Percentiles rank a stretch among this genome's conserved stretches.
phyloP scores from a whole-genome alignment of 2,329 filamentous ascomycete species.

The Aspergillus oerlinghausenensis region DNA sequence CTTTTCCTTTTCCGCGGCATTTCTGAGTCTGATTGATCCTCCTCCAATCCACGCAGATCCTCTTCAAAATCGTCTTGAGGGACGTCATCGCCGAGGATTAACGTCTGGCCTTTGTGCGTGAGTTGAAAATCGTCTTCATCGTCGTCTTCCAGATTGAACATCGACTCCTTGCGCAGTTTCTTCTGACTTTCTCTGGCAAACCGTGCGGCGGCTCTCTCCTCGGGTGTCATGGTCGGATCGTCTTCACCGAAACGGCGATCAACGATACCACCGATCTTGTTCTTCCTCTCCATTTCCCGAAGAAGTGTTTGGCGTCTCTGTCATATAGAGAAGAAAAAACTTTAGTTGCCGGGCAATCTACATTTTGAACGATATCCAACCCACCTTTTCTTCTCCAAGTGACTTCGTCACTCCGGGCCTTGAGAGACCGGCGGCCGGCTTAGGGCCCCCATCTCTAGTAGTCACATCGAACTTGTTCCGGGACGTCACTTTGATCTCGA shows the following conservation, averaged over 20 bases:
- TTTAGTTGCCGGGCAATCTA: constrained; percentile 8
- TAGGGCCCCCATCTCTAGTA: constrained; percentile 52
- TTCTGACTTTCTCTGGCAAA: constrained; percentile 84
- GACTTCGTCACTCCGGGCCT: constrained; percentile 82
- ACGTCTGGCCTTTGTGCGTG: constrained; percentile 76
- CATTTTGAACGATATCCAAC: constrained; percentile 20
- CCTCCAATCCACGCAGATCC: constrained; percentile 58
- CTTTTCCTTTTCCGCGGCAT: constrained; percentile 47
- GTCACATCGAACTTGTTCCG: constrained; percentile 83
- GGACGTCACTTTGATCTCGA: constrained; percentile 79
- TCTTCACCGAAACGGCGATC: constrained; percentile 95
- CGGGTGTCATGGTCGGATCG: constrained; percentile 86
- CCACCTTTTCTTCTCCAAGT: constrained; percentile 75
- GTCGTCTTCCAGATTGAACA: constrained; percentile 89
- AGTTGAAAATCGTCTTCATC: constrained; percentile 66
- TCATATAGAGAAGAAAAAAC: constrained; percentile 2
- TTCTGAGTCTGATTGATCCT: constrained; percentile 57
- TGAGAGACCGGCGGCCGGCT: constrained; percentile 55
- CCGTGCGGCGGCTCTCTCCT: constrained; percentile 85
- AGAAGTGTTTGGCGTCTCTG: constrained; percentile 75
- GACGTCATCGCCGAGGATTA: constrained; percentile 57
- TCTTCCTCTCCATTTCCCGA: constrained; percentile 82
- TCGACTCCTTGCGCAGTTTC: constrained; percentile 67
- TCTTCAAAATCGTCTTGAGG: constrained; percentile 71
- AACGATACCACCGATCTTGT: constrained; percentile 87